These are phyloP conservation scores for Polychaeton citri DNA, from an alignment of 2,329 filamentous ascomycete species.

Conservation along the genomic window DNA sequence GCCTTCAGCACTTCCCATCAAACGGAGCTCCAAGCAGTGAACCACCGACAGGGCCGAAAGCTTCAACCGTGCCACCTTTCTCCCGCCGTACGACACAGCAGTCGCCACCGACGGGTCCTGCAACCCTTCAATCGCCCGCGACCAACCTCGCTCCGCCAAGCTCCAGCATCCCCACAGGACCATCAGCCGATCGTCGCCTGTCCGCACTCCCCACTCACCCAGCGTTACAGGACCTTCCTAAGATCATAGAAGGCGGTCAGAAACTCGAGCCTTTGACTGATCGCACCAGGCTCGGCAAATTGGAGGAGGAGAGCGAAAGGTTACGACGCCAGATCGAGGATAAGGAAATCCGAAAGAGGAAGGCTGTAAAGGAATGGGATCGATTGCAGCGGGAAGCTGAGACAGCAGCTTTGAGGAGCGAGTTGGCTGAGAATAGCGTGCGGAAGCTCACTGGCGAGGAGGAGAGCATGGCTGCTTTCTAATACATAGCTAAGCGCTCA, in stretches of 20 bases:
- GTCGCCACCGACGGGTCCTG: constrained; percentile 1
- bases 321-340: constrained; percentile 32
- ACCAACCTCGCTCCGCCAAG: not conserved
- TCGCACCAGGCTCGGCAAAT: constrained; percentile 27
- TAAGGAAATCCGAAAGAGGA: constrained; percentile 31
- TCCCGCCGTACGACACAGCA: constrained; percentile 5
- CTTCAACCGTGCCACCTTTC: constrained; percentile 11
- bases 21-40: constrained; percentile 13
- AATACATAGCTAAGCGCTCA: not conserved
- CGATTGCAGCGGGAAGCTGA: constrained; percentile 29
- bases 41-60: constrained; percentile 13
- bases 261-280: constrained; percentile 30
- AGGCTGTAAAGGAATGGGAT: constrained; percentile 33
- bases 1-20: constrained; percentile 29
- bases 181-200: constrained; percentile 5
- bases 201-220: constrained; percentile 10
- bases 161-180: constrained; percentile 3
- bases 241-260: constrained; percentile 30
- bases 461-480: constrained; percentile 20
- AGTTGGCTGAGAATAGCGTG: constrained; percentile 34
- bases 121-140: constrained; percentile 1
- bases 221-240: constrained; percentile 29
- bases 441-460: constrained; percentile 28
- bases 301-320: constrained; percentile 35
- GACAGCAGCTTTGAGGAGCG: constrained; percentile 30